Base-by-base conservation (phyloP, 2,329 filamentous ascomycete species). In the Diaporthe ilicicola region DNA sequence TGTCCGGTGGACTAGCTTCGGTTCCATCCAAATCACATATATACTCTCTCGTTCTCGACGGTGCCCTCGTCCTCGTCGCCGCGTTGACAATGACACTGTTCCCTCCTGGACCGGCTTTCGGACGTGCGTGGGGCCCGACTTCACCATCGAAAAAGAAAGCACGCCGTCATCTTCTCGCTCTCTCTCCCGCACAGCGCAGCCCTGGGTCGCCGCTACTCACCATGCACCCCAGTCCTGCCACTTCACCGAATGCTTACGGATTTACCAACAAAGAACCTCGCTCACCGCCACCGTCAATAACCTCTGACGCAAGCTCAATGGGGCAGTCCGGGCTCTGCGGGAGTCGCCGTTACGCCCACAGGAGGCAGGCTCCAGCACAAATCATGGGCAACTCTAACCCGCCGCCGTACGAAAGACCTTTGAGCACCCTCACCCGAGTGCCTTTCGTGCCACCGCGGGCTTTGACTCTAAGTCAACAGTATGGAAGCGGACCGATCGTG, bases 91-190 rank as follows among this genome's bases (percentile, higher is more conserved):
- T 86, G 8, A 79, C 80, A 1, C 64, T 78, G 1, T 77, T 81
- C 37, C 81, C 83, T 4, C 83, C 82, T 0, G 83, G 83, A 0
- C 73, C 74, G 8, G 81, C 80, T 0, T 85, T 85, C 61, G 80
- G 81, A 3, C 69, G 73, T 0, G 79, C 82, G 5, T 85, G 84
- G 83, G 75, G 76, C n/a, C 73, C 79, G 17, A 84, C 82, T 2
- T 82, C 82, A 2, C 80, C 82, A 15, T 70, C 50, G 19, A 67
- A n/a, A 22, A 51, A 53, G 9, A 65, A 59, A 24, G 61, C 68
- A 2, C 51, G 64, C 5, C 55, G 48, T 17, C 34, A 68, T 17
- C 56, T 65, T 12, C 32, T 27, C 29, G 13, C 29, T 34, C 50
- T 67, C 8, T 37, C 50, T 53, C 56, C 62, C 2, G 29, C 64